Conservation (phyloP, 2,329 filamentous ascomycete species). For the Byssochlamys sp. region DNA sequence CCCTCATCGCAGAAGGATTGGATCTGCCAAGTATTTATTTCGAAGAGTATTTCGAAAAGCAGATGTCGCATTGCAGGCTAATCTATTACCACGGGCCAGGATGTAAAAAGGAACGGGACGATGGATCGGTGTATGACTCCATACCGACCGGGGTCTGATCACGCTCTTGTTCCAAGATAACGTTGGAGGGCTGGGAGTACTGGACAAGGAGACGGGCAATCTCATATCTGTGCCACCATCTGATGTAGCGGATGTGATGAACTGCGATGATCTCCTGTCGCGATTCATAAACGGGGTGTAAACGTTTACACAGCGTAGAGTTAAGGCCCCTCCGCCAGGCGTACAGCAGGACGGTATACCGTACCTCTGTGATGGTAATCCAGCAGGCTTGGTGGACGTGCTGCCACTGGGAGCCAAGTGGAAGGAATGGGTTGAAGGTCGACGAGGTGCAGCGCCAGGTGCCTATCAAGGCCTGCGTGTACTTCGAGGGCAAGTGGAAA, state of each 20-base stretch:
- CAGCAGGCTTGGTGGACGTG: constrained; percentile 25
- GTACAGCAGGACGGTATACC: constrained; percentile 47
- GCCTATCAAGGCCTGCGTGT: constrained; percentile 15
- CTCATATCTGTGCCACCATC: constrained; percentile 22
- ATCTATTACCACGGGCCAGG: neutral
- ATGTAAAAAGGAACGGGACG: neutral
- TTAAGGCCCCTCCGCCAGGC: constrained; percentile 21
- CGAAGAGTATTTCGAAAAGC: neutral
- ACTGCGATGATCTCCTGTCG: neutral
- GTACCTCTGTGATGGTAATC: constrained; percentile 48
- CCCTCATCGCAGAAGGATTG: neutral
- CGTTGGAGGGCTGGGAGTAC: constrained; percentile 43
- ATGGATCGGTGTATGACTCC: constrained; percentile 11
- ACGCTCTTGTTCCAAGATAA: constrained; percentile 47
- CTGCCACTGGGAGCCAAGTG: neutral
- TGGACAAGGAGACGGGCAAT: constrained; percentile 30
- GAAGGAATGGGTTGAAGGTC: neutral
- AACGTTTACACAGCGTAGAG: constrained; percentile 30
- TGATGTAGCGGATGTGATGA: neutral
- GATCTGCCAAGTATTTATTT: neutral
- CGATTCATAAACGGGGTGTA: neutral
- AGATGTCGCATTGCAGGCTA: constrained; percentile 1
- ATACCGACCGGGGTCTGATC: constrained; percentile 47
- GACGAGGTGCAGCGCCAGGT: neutral
- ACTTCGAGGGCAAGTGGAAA: constrained; percentile 14